Conservation (phyloP, 306 rosid species). For the Cicer cuneatum region DNA sequence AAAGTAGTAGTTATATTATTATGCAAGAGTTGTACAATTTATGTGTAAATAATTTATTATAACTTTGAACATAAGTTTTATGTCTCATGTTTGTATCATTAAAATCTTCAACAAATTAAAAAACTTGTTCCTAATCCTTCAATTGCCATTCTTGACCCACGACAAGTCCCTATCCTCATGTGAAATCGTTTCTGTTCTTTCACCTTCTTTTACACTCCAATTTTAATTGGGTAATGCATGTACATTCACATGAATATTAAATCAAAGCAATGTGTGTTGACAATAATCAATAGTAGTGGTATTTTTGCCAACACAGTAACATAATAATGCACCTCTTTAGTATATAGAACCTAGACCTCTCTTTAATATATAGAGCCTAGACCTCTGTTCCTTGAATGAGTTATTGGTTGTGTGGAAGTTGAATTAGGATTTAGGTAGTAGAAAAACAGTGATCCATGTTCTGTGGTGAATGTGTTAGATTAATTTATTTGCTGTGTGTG, state of each 20-base stretch:
- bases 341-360: slow-evolving; percentile 54
- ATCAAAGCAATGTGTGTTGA: not conserved
- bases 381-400: slow-evolving; percentile 49
- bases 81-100: no score
- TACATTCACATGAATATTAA: slow-evolving; percentile 26
- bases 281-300: slow-evolving; percentile 41
- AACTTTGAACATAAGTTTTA: no score
- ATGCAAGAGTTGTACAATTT: no score
- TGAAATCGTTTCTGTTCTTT: slow-evolving; percentile 40
- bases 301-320: slow-evolving; percentile 55
- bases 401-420: slow-evolving; percentile 25
- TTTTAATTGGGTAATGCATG: slow-evolving; percentile 7
- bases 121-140: no score
- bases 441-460: slow-evolving; percentile 45
- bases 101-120: no score
- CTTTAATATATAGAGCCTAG: slow-evolving; percentile 53
- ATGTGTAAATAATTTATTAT: no score
- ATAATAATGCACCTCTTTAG: slow-evolving; percentile 52
- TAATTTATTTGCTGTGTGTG: not conserved
- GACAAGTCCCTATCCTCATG: slow-evolving; percentile 47
- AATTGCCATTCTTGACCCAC: not conserved
- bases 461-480: not conserved
- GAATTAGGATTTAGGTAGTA: slow-evolving; percentile 5
- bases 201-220: slow-evolving; percentile 36
- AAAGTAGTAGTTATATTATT: no score